Conservation (phyloP, 768 basidiomycete genomes). For the Lentinula aciculospora region DNA sequence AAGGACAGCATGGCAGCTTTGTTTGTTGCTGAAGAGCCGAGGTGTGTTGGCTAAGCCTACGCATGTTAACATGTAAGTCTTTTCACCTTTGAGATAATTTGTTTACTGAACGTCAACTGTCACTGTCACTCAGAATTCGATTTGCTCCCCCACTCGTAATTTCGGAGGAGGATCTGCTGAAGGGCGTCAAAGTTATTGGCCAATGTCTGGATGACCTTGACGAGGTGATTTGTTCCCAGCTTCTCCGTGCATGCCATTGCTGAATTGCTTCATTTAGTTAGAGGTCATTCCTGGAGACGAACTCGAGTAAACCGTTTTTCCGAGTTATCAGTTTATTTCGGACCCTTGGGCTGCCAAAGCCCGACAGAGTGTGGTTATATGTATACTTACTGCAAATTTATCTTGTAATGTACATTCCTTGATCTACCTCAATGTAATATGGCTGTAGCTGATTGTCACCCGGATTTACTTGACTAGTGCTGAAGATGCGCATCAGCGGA, state of each 20-base stretch:
- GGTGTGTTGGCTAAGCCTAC: slow-evolving; percentile 96
- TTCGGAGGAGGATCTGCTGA: slow-evolving; percentile 75
- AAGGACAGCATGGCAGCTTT: slow-evolving; percentile 93
- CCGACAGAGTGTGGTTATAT: neutral
- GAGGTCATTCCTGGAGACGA: slow-evolving; percentile 59
- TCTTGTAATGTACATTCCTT: neutral
- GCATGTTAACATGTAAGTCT: slow-evolving; percentile 81
- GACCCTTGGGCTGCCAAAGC: neutral
- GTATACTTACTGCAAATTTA: too few species aligned
- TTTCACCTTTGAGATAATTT: neutral
- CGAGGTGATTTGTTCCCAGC: slow-evolving; percentile 35
- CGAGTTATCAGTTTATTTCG: neutral
- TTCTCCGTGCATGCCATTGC: neutral
- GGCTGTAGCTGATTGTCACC: too few species aligned
- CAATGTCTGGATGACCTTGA: slow-evolving; percentile 80
- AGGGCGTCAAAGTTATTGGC: slow-evolving; percentile 70
- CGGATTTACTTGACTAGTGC: too few species aligned
- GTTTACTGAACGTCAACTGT: too few species aligned
- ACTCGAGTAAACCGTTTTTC: neutral
- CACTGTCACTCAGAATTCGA: slow-evolving; percentile 91
- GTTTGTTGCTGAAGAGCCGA: slow-evolving; percentile 84
- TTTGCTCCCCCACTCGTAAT: slow-evolving; percentile 97
- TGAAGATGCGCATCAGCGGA: too few species aligned
- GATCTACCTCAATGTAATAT: too few species aligned
- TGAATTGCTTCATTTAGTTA: slow-evolving; percentile 16